Percentiles rank a stretch among this genome's conserved stretches.
These are phyloP conservation scores for Hericium alpestre DNA, from an alignment of 768 basidiomycete species.

Conservation along the genomic window DNA sequence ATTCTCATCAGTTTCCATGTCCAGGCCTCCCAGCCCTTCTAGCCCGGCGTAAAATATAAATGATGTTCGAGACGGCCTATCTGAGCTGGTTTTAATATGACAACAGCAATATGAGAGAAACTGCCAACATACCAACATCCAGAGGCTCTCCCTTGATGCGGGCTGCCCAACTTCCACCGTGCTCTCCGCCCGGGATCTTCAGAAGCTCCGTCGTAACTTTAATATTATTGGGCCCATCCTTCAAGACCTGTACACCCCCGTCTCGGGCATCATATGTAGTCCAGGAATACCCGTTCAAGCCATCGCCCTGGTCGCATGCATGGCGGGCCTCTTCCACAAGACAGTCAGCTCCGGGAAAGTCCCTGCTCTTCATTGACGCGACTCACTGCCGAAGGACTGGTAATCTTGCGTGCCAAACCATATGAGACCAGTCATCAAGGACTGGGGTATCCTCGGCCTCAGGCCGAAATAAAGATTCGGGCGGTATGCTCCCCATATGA, in stretches of 20 bases:
- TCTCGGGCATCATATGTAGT: slow-evolving; percentile 77
- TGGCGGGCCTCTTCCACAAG: slow-evolving; percentile 61
- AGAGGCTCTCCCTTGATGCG: slow-evolving; percentile 76
- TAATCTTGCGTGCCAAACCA: slow-evolving; percentile 91
- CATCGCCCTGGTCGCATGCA: slow-evolving; percentile 82
- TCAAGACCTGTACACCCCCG: slow-evolving; percentile 77
- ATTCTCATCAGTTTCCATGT: slow-evolving; percentile 68
- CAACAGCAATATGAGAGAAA: neutral
- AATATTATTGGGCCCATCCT: slow-evolving; percentile 76
- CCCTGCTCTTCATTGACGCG: slow-evolving; percentile 4
- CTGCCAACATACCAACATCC: slow-evolving; percentile 37
- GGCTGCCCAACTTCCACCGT: slow-evolving; percentile 85
- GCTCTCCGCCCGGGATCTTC: slow-evolving; percentile 71
- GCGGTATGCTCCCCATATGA: slow-evolving; percentile 80
- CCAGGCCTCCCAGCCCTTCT: slow-evolving; percentile 76
- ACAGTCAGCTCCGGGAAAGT: neutral
- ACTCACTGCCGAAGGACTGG: slow-evolving; percentile 54
- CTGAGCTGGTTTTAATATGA: slow-evolving; percentile 15
- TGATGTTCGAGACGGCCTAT: slow-evolving; percentile 49
- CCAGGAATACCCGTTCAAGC: slow-evolving; percentile 76
- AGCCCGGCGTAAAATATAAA: slow-evolving; percentile 81
- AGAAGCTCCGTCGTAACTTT: slow-evolving; percentile 76
- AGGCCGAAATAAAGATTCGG: slow-evolving; percentile 95
- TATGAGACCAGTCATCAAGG: slow-evolving; percentile 86
- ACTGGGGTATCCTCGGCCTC: slow-evolving; percentile 73